Evolutionary conservation across 192 early-diverging fungal species (phyloP).

Genomic region (Helicostylum pulchrum): DNA sequence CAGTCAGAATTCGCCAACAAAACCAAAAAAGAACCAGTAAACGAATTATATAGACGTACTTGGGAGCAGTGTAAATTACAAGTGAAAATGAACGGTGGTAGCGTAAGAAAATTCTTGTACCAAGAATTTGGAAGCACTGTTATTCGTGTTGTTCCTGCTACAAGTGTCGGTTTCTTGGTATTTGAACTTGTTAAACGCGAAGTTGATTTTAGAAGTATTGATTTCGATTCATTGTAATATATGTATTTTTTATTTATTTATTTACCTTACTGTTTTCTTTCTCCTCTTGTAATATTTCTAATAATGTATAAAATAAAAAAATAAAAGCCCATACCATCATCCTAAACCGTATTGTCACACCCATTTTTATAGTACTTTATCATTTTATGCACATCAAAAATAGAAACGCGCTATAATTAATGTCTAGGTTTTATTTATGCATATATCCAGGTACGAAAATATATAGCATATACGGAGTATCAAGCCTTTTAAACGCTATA

Average conservation of each 20-base stretch:
- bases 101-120: conserved; percentile 49
- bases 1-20: conserved; percentile 46
- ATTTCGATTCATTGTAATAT: conserved; percentile 22
- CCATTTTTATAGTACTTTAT: no score
- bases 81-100: conserved; percentile 37
- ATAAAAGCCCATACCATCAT: no score
- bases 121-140: conserved; percentile 49
- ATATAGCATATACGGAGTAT: no score
- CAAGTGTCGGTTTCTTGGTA: conserved; percentile 59
- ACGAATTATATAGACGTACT: conserved; percentile 46
- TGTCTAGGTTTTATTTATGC: no score
- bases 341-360: no score
- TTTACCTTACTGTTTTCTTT: not conserved
- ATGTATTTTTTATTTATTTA: not conserved
- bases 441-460: no score
- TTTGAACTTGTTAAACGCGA: conserved; percentile 62
- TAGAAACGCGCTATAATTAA: no score
- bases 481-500: no score
- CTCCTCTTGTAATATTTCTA: not conserved
- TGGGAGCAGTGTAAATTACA: conserved; percentile 53
- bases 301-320: no score
- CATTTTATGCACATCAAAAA: no score
- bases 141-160: conserved; percentile 52
- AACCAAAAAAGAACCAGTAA: conserved; percentile 35
- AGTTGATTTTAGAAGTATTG: conserved; percentile 41